Evolutionary conservation across 352 stramenopile genomes (phyloP), one percentile per base, ranked within the genome.

Genomic region (Globisporangium paroecandrum): DNA sequence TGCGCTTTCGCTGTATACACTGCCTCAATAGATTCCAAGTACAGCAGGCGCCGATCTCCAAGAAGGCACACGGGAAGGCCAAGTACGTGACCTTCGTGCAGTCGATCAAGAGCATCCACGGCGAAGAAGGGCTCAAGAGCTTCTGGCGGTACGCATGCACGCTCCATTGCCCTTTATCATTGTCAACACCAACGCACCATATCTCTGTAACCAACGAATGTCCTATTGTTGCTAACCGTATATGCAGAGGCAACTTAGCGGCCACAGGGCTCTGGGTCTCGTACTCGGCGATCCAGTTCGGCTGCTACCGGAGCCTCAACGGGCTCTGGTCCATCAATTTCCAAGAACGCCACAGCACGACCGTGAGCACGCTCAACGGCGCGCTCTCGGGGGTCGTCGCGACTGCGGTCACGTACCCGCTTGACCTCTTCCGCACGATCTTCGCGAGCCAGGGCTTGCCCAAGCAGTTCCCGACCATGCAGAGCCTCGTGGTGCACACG

Each of bases 381-480:
- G 94, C 95, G 8, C 62, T 82, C 6, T 89, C 95, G 0, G 97
- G 94, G 2, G 79, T 97, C 22, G 77, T 87, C 62, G 93, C 95
- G 1, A 98, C 95, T 0, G 41, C 93, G 3, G 69, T 84, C 9
- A 98, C 95, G 13, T 99, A 99, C 72, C 97, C 97, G 18, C 89
- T 99, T 64, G 97, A 99, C 73, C 77, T 98, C 18, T 97, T 94
- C 57, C 87, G 97, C 53, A 99, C 97, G 7, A 88, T 93, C 9
- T 95, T 99, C 74, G 95, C 97, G 25, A 89, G 91, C 36, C 88
- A 98, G 66, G 93, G 91, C 38, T 76, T 97, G 25, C 90, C 84
- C 25, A 93, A 90, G 62, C 82, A 76, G 5, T 95, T 91, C 54
- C 86, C 86, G 54, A 93, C 81, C 24, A 87, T 98, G 57, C 65